Evolutionary conservation across 371 early-diverging fungal genomes (phyloP).

Genomic region (Catenaria anguillulae): DNA sequence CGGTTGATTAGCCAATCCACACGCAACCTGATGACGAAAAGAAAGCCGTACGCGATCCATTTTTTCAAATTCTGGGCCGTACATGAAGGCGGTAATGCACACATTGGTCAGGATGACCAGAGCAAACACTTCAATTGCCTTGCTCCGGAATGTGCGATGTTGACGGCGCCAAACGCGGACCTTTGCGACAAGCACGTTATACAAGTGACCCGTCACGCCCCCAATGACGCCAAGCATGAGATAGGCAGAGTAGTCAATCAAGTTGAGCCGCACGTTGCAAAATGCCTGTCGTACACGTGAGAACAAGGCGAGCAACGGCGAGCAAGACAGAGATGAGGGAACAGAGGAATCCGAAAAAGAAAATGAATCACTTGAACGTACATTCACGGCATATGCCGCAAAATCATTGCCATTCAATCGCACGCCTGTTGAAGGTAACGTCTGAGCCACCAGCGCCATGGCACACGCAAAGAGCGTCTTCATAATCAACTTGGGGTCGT

Average conservation of each 20-base stretch:
- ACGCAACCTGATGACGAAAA: too few species aligned
- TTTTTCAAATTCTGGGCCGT: background rate
- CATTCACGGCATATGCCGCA: background rate
- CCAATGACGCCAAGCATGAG: background rate
- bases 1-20: conserved; percentile 2
- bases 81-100: background rate
- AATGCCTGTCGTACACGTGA: too few species aligned
- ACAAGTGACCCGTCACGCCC: background rate
- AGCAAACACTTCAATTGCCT: background rate
- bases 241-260: background rate
- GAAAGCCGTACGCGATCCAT: too few species aligned
- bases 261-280: background rate
- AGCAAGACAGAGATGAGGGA: background rate
- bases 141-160: background rate
- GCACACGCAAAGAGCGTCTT: background rate
- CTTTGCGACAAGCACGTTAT: background rate
- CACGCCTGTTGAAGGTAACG: background rate
- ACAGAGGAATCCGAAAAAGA: background rate
- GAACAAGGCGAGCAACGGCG: too few species aligned
- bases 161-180: background rate
- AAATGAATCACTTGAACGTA: background rate
- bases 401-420: background rate
- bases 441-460: background rate
- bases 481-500: background rate
- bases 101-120: background rate